phyloP scores from a whole-genome alignment of 2,329 filamentous ascomycete species.

The Fusarium devonianum region DNA sequence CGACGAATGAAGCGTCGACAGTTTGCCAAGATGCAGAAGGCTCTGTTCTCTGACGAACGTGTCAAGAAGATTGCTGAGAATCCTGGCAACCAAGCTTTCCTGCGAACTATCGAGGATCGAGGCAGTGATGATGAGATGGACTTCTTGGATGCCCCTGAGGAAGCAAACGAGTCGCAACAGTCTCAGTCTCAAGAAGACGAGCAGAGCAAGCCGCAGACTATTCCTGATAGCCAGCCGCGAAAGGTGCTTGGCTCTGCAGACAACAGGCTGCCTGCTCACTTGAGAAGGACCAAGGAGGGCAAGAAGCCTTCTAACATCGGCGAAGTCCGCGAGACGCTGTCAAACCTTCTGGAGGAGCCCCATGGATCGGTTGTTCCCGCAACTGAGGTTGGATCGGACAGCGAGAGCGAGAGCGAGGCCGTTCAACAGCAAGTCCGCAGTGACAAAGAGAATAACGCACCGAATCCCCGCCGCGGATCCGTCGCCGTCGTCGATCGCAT shows the following conservation, averaged over 20 bases:
- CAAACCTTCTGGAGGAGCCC: constrained; percentile 79
- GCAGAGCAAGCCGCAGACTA: constrained; percentile 45
- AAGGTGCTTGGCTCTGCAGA: constrained; percentile 48
- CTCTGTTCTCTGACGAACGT: constrained; percentile 85
- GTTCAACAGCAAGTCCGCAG: constrained; percentile 35
- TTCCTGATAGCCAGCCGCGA: constrained; percentile 62
- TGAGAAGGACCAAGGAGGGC: constrained; percentile 66
- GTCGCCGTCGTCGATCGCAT: constrained; percentile 74
- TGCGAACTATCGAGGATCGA: constrained; percentile 86
- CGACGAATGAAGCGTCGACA: constrained; percentile 84
- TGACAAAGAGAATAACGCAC: constrained; percentile 60
- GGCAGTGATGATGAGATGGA: constrained; percentile 79
- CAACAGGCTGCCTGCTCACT: constrained; percentile 64
- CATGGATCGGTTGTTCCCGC: constrained; percentile 58
- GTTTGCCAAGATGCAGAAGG: constrained; percentile 90
- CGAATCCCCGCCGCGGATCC: constrained; percentile 48
- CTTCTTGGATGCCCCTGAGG: constrained; percentile 65
- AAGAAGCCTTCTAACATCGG: constrained; percentile 77
- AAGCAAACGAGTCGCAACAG: constrained; percentile 45
- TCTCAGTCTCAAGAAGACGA: constrained; percentile 45
- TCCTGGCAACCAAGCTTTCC: constrained; percentile 87
- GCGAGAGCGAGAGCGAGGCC: constrained; percentile 51
- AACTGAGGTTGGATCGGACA: constrained; percentile 46
- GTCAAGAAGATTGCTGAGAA: constrained; percentile 90
- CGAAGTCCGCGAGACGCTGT: constrained; percentile 84